Evolutionary conservation across 495 filamentous ascomycete genomes (phyloP).

Genomic region (Paragyromitra xinjiangensis): DNA sequence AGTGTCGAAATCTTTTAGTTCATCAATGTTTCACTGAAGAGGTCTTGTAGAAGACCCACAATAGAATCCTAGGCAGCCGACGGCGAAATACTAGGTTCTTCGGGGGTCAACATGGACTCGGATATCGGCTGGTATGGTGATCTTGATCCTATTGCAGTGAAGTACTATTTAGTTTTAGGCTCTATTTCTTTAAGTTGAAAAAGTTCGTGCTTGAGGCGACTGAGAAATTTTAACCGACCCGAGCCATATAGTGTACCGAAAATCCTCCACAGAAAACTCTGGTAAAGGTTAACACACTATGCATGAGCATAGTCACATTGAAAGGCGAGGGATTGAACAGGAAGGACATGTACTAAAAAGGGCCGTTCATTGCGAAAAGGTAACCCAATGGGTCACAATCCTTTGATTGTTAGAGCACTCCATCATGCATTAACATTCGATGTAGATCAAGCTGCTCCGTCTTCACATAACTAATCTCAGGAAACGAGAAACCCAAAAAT

Average conservation of each 20-base stretch:
- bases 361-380: neutral
- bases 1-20: neutral
- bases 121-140: neutral
- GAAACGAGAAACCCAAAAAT: neutral
- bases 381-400: neutral
- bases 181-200: neutral
- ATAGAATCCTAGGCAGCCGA: neutral
- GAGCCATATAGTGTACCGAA: neutral
- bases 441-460: neutral
- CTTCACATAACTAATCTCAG: neutral
- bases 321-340: neutral
- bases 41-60: neutral
- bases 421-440: neutral
- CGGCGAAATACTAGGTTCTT: neutral
- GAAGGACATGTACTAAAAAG: neutral
- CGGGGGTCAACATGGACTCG: neutral
- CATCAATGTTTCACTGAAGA: neutral
- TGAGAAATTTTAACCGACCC: neutral
- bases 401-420: neutral
- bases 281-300: neutral
- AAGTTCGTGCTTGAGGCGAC: neutral
- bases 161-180: neutral
- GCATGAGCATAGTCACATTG: neutral
- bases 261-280: neutral
- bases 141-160: neutral